phyloP scores from a whole-genome alignment of 768 basidiomycete species.

The Russula abietina region DNA sequence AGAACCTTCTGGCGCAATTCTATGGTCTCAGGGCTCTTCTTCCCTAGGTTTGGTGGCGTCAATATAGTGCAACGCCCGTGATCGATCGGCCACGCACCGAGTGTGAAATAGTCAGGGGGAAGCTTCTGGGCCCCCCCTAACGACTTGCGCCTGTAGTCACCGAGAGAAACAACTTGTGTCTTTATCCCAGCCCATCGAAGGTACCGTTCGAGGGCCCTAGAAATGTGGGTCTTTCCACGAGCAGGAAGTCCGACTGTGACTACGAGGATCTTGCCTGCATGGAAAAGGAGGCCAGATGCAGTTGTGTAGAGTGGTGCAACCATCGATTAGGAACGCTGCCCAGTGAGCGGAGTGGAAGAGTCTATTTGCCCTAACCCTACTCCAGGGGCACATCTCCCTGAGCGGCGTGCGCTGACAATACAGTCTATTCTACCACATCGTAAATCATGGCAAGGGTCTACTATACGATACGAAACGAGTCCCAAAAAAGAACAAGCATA shows the following conservation, averaged over 20 bases:
- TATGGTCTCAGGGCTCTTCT: slow-evolving; percentile 76
- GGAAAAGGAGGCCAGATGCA: slow-evolving; percentile 77
- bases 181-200: slow-evolving; percentile 97
- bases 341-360: too few relatives aligned
- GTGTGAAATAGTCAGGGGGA: slow-evolving; percentile 87
- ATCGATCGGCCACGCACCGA: slow-evolving; percentile 45
- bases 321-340: slow-evolving; percentile 35
- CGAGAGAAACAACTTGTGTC: slow-evolving; percentile 89
- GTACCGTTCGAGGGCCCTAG: slow-evolving; percentile 92
- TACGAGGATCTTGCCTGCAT: slow-evolving; percentile 93
- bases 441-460: not conserved
- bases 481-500: not conserved
- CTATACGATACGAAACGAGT: not conserved
- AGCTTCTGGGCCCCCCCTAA: slow-evolving; percentile 84
- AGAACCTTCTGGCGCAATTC: slow-evolving; percentile 67
- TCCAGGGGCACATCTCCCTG: not conserved
- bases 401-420: too few relatives aligned
- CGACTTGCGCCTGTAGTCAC: slow-evolving; percentile 88
- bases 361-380: slow-evolving; percentile 15
- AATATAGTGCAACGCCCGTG: slow-evolving; percentile 3
- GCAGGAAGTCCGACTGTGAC: slow-evolving; percentile 91
- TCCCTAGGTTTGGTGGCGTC: slow-evolving; percentile 37
- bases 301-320: slow-evolving; percentile 96
- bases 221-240: slow-evolving; percentile 94
- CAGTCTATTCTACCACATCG: slow-evolving; percentile 6